phyloP scores from a whole-genome alignment of 371 early-diverging fungal species.

The Syncephalastrum racemosum region DNA sequence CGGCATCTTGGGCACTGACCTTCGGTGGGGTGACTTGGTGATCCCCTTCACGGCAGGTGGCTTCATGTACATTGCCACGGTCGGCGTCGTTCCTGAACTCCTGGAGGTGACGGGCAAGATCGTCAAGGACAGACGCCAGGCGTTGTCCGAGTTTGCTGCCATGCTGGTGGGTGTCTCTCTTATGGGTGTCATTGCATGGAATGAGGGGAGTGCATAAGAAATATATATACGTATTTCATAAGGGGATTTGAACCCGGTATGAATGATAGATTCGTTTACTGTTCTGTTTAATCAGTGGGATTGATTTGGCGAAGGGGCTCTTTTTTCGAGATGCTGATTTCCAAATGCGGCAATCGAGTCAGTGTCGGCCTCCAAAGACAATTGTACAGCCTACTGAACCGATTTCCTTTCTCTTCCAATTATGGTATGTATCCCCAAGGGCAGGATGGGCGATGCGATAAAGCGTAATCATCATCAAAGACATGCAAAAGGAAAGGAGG shows the following conservation, averaged over 20 bases:
- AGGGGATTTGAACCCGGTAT: slow-evolving; percentile 5
- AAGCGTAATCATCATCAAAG: neutral
- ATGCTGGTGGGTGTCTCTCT: slow-evolving; percentile 66
- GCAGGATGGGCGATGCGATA: neutral
- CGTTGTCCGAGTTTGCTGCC: slow-evolving; percentile 55
- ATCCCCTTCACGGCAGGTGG: slow-evolving; percentile 91
- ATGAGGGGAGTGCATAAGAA: slow-evolving; percentile 34
- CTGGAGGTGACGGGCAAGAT: slow-evolving; percentile 62
- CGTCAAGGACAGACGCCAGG: slow-evolving; percentile 51
- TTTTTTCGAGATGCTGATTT: neutral
- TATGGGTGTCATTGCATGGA: slow-evolving; percentile 67
- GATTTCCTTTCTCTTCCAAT: neutral
- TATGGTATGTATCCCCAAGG: neutral
- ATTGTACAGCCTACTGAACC: neutral
- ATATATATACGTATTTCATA: neutral
- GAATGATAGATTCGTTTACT: slow-evolving; percentile 10
- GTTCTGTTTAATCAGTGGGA: slow-evolving; percentile 14
- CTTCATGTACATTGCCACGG: slow-evolving; percentile 87
- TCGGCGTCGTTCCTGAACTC: slow-evolving; percentile 85
- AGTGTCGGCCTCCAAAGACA: neutral
- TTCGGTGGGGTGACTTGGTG: slow-evolving; percentile 64
- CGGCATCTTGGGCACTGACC: slow-evolving; percentile 51
- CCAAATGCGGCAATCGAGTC: neutral
- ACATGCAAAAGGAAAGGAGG: neutral
- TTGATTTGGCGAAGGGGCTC: slow-evolving; percentile 15